Evolutionary conservation across 495 filamentous ascomycete genomes (phyloP).

Genomic region (Pseudevernia furfuracea): DNA sequence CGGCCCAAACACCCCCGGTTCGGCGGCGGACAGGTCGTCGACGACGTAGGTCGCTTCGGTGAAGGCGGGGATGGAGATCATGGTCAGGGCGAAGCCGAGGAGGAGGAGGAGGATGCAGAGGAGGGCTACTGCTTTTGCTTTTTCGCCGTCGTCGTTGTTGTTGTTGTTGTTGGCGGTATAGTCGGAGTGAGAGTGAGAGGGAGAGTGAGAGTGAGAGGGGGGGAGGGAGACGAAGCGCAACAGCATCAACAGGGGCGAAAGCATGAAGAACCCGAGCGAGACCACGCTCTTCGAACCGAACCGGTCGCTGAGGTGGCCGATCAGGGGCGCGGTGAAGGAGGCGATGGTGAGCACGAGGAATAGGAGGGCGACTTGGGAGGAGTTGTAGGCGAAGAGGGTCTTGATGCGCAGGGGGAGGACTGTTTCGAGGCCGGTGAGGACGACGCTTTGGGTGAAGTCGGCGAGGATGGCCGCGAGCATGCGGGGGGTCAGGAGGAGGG

Average conservation of each 20-base stretch:
- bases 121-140: too few species aligned
- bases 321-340: conserved; percentile 45
- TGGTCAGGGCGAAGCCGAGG: conserved; percentile 43
- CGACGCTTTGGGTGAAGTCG: conserved; percentile 40
- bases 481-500: conserved; percentile 18
- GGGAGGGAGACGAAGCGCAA: conserved; percentile 55
- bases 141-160: too few species aligned
- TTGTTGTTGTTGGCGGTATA: too few species aligned
- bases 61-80: conserved; percentile 53
- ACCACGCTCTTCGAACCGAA: conserved; percentile 51
- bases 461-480: conserved; percentile 22
- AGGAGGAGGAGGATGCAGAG: conserved; percentile 51
- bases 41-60: conserved; percentile 47
- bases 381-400: conserved; percentile 48
- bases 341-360: conserved; percentile 55
- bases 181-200: too few species aligned
- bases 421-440: conserved; percentile 47
- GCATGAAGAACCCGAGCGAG: conserved; percentile 47
- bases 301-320: conserved; percentile 47
- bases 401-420: conserved; percentile 50
- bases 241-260: conserved; percentile 46
- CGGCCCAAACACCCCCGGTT: conserved; percentile 33
- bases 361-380: conserved; percentile 53
- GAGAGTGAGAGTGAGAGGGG: too few species aligned
- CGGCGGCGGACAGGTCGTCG: conserved; percentile 24